A percentile compares a stretch with the other conserved stretches of the same genome.
phyloP scores from a whole-genome alignment of 2,329 filamentous ascomycete genomes.

The Penicillium sp. region DNA sequence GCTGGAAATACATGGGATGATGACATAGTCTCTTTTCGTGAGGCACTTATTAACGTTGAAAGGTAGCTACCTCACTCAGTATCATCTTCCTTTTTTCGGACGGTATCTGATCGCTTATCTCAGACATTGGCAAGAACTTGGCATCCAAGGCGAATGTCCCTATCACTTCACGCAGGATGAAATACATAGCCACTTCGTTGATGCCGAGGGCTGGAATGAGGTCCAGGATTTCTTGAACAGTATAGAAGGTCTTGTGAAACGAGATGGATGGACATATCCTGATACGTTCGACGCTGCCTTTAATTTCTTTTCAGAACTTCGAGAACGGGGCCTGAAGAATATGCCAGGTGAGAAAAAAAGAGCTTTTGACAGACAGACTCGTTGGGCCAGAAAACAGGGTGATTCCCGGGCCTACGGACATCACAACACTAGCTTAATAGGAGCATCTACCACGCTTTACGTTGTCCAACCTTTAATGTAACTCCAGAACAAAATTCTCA shows the following conservation, averaged over 20 bases:
- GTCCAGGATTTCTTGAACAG: constrained; percentile 38
- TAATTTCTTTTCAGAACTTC: constrained; percentile 35
- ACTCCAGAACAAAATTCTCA: not conserved
- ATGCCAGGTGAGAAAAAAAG: constrained; percentile 32
- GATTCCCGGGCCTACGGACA: not conserved
- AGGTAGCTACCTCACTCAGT: constrained; percentile 12
- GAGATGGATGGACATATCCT: constrained; percentile 40
- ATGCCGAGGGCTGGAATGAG: constrained; percentile 25
- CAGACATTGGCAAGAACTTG: constrained; percentile 23
- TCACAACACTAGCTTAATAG: not conserved
- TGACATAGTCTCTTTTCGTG: constrained; percentile 24
- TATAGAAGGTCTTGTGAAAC: constrained; percentile 33
- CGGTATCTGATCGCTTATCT: not conserved
- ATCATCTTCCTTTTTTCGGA: not conserved
- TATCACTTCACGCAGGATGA: constrained; percentile 26
- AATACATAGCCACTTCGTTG: constrained; percentile 14
- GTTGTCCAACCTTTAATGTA: not conserved
- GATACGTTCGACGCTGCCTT: constrained; percentile 37
- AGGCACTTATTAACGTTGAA: constrained; percentile 26
- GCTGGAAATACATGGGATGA: constrained; percentile 26
- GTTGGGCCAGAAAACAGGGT: constrained; percentile 21
- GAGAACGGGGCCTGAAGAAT: constrained; percentile 31
- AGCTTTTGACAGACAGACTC: constrained; percentile 33
- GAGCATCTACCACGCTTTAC: not conserved
- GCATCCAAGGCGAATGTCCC: constrained; percentile 17